Evolutionary conservation across 768 basidiomycete genomes (phyloP).

Genomic region (Myochromella boudieri): DNA sequence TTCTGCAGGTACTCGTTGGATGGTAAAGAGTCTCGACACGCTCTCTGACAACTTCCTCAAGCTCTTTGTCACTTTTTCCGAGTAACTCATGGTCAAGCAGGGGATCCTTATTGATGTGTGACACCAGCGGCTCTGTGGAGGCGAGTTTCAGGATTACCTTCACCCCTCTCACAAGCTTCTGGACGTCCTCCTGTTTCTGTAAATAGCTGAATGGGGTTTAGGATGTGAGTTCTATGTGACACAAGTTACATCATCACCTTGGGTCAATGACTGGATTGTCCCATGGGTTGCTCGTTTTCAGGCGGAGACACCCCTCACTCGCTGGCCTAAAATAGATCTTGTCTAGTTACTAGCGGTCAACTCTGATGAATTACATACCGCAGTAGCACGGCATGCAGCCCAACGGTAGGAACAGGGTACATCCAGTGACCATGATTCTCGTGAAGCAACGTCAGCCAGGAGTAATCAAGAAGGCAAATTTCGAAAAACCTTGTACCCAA

Average conservation of each 20-base stretch:
- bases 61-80: constrained; percentile 38
- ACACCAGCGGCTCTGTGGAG: constrained; percentile 37
- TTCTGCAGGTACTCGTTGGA: constrained; percentile 44
- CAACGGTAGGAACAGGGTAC: constrained; percentile 38
- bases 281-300: constrained; percentile 44
- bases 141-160: constrained; percentile 38
- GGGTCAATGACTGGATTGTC: constrained; percentile 44
- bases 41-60: constrained; percentile 39
- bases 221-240: background rate
- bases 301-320: constrained; percentile 37
- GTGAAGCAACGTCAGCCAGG: background rate
- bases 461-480: background rate
- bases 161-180: constrained; percentile 42
- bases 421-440: constrained; percentile 35
- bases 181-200: constrained; percentile 37
- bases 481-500: constrained; percentile 44
- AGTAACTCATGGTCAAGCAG: constrained; percentile 41
- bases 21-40: constrained; percentile 50
- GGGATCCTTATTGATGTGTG: constrained; percentile 32
- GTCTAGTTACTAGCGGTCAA: background rate
- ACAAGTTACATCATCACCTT: constrained; percentile 27
- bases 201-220: constrained; percentile 33
- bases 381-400: constrained; percentile 41
- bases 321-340: constrained; percentile 31
- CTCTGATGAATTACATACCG: constrained; percentile 26